Evolutionary conservation across 2,329 filamentous ascomycete species (phyloP).

Genomic region (Ophiognomonia clavigignenti-juglandacearum): DNA sequence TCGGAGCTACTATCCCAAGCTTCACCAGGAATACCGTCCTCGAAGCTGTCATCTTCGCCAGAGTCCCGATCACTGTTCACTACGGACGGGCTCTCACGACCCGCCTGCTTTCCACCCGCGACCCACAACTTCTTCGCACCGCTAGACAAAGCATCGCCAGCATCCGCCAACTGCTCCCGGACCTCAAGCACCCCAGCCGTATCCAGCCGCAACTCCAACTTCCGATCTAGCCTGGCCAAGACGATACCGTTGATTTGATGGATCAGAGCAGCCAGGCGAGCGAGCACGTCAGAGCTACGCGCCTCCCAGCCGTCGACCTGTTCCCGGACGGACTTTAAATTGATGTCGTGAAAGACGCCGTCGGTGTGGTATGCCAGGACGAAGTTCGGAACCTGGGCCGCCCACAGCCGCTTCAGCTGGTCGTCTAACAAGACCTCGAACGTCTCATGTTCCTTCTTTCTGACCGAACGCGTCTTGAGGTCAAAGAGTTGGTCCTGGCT

Average conservation of each 20-base stretch:
- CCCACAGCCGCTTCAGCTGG: conserved; percentile 12
- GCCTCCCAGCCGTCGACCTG: conserved; percentile 32
- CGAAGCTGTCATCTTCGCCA: too few species aligned
- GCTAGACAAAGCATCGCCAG: conserved; percentile 21
- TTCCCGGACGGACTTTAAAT: conserved; percentile 29
- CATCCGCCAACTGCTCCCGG: conserved; percentile 19
- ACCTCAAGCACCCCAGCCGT: conserved; percentile 19
- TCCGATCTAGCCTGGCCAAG: conserved; percentile 9
- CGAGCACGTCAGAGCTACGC: conserved; percentile 25
- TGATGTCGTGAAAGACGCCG: conserved; percentile 24
- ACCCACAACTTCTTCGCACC: conserved; percentile 22
- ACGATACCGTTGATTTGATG: conserved; percentile 19
- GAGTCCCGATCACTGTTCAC: neutral
- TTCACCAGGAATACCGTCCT: too few species aligned
- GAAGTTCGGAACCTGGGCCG: conserved; percentile 11
- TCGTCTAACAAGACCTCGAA: conserved; percentile 9
- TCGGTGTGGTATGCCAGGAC: conserved; percentile 12
- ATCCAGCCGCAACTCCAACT: conserved; percentile 22
- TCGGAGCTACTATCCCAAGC: conserved; percentile 7
- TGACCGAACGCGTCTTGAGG: conserved; percentile 14
- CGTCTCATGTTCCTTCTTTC: neutral
- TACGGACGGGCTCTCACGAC: neutral
- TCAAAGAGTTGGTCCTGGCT: conserved; percentile 11
- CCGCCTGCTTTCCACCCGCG: neutral
- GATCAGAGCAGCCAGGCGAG: conserved; percentile 26